Evolutionary conservation across 441 rosid genomes (phyloP).

Genomic region (Pelargonium fulgidum): DNA sequence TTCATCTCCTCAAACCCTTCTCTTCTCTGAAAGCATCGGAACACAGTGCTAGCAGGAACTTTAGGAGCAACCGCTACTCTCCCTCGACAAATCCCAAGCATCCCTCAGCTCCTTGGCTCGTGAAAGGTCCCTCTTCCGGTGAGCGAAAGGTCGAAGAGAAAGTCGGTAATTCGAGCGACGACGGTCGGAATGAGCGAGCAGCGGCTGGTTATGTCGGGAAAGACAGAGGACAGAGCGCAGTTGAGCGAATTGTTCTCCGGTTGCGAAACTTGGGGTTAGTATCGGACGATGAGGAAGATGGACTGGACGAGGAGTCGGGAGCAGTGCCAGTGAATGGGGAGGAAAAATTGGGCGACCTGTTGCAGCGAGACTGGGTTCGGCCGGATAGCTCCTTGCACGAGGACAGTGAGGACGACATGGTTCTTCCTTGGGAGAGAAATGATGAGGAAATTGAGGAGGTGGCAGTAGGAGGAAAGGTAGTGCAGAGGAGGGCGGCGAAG

Average conservation of each 20-base stretch:
- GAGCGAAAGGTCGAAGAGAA: conserved; percentile 12
- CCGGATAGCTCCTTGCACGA: conserved; percentile 60
- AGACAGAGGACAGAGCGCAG: conserved; percentile 55
- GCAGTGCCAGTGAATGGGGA: conserved; percentile 49
- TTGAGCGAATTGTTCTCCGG: conserved; percentile 76
- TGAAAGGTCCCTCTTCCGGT: conserved; percentile 35
- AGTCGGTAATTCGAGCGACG: conserved; percentile 17
- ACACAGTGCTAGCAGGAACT: conserved; percentile 22
- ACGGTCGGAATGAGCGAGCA: conserved; percentile 19
- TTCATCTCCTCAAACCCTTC: conserved; percentile 32
- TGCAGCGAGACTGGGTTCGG: conserved; percentile 79
- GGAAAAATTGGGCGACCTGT: conserved; percentile 66
- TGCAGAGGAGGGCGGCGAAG: conserved; percentile 42
- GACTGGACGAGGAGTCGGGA: not conserved
- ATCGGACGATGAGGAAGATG: conserved; percentile 48
- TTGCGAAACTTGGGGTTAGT: conserved; percentile 73
- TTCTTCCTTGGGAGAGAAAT: conserved; percentile 81
- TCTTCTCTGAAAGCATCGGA: conserved; percentile 39
- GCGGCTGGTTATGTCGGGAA: conserved; percentile 26
- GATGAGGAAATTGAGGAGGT: conserved; percentile 21
- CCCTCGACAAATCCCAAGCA: conserved; percentile 22
- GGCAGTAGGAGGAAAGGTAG: conserved; percentile 25
- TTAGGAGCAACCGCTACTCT: conserved; percentile 25
- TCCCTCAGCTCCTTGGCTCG: conserved; percentile 47
- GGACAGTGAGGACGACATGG: conserved; percentile 30